Evolutionary conservation across 2,329 filamentous ascomycete genomes (phyloP).

Genomic region (Elsinoe batatas): DNA sequence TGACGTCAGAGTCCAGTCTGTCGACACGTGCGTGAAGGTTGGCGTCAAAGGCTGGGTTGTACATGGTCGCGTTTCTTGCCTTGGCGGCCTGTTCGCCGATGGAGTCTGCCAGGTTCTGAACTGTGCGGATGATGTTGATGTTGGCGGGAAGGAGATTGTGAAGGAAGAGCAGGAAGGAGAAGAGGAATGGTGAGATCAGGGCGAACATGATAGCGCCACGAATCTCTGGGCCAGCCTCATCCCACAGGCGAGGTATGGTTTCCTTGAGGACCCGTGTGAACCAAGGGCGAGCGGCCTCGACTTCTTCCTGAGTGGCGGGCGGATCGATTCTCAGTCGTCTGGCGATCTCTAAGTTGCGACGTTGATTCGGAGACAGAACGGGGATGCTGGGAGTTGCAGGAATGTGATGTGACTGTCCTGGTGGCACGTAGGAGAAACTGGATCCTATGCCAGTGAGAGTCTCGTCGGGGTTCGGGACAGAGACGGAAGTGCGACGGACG

Average conservation of each 20-base stretch:
- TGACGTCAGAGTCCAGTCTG: slow-evolving; percentile 4
- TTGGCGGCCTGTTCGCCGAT: slow-evolving; percentile 10
- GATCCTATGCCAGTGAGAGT: not conserved
- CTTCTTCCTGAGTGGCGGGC: slow-evolving; percentile 14
- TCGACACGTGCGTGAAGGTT: not conserved
- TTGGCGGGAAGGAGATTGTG: not conserved
- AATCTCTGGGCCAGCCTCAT: not conserved
- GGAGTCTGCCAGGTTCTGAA: slow-evolving; percentile 1
- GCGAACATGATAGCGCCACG: not conserved
- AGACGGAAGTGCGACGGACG: no score
- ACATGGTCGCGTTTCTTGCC: slow-evolving; percentile 3
- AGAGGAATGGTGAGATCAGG: not conserved
- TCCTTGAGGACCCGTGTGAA: slow-evolving; percentile 12
- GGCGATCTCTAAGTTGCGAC: not conserved
- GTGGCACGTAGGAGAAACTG: slow-evolving; percentile 4
- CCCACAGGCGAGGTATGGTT: slow-evolving; percentile 13
- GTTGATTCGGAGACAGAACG: not conserved
- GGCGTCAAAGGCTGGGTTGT: slow-evolving; percentile 6
- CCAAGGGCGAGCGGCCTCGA: slow-evolving; percentile 15
- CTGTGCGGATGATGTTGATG: slow-evolving; percentile 5
- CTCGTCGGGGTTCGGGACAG: not conserved
- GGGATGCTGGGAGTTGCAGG: not conserved
- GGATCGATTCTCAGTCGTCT: slow-evolving; percentile 7
- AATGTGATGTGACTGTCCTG: not conserved
- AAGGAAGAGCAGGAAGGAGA: not conserved